phyloP scores from a whole-genome alignment of 495 filamentous ascomycete species.

The Geoglossum glabrum region DNA sequence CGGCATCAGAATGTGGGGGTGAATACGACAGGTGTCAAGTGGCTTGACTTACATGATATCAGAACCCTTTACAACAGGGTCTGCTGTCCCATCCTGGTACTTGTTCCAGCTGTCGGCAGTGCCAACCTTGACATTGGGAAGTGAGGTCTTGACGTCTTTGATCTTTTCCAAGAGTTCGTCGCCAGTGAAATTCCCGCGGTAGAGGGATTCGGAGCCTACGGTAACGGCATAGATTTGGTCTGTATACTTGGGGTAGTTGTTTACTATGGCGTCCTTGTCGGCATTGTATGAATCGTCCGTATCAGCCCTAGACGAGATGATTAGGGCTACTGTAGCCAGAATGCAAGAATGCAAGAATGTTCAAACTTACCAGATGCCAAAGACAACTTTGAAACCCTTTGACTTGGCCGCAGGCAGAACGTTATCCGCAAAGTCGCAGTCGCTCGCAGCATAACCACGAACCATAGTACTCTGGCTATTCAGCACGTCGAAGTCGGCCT shows the following conservation, averaged over 20 bases:
- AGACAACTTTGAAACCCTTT: slow-evolving; percentile 52
- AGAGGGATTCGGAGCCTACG: slow-evolving; percentile 58
- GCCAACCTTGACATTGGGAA: slow-evolving; percentile 41
- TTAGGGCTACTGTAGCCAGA: slow-evolving; percentile 2
- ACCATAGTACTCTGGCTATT: slow-evolving; percentile 32
- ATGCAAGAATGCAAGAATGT: too few relatives aligned
- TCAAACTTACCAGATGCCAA: slow-evolving; percentile 49
- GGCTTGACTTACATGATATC: slow-evolving; percentile 46
- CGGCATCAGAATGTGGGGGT: too few relatives aligned
- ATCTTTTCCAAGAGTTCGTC: slow-evolving; percentile 41
- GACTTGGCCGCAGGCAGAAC: slow-evolving; percentile 52
- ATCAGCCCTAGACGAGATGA: slow-evolving; percentile 34
- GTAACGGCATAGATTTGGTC: slow-evolving; percentile 53
- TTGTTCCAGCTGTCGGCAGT: slow-evolving; percentile 76
- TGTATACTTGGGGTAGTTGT: slow-evolving; percentile 28
- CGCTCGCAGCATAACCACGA: slow-evolving; percentile 47
- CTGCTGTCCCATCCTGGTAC: slow-evolving; percentile 50
- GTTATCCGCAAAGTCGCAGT: slow-evolving; percentile 45
- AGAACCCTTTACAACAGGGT: slow-evolving; percentile 39
- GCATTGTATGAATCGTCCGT: slow-evolving; percentile 39
- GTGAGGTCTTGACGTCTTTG: slow-evolving; percentile 31
- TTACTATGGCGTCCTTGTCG: slow-evolving; percentile 38
- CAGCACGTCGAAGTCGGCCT: slow-evolving; percentile 44
- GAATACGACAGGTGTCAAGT: too few relatives aligned
- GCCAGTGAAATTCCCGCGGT: slow-evolving; percentile 51